Conservation (phyloP, 768 basidiomycete genomes). For the Coprinopsis cinerea region DNA sequence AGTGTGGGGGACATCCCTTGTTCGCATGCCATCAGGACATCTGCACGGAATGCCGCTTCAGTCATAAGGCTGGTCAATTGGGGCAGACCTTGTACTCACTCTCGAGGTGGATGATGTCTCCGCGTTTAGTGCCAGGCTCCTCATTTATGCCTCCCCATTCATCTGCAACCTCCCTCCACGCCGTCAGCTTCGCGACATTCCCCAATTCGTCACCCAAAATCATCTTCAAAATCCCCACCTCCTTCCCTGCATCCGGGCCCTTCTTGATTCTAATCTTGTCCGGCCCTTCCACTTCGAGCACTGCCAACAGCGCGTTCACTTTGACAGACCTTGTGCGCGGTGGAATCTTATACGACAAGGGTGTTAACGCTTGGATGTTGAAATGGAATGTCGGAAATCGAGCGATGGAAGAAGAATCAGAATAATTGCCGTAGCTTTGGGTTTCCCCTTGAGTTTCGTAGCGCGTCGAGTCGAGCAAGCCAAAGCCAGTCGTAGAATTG, state of each 20-base stretch:
- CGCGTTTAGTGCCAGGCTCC: constrained; percentile 47
- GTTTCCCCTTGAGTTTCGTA: constrained; percentile 18
- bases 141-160: constrained; percentile 52
- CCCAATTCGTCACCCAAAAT: constrained; percentile 72
- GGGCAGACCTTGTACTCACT: constrained; percentile 36
- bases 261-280: constrained; percentile 62
- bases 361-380: constrained; percentile 51
- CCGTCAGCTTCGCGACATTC: constrained; percentile 62
- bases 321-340: constrained; percentile 47
- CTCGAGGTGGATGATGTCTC: constrained; percentile 66
- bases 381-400: constrained; percentile 74
- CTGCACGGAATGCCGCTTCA: constrained; percentile 24
- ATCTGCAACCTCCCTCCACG: constrained; percentile 75
- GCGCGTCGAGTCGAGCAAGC: constrained; percentile 6
- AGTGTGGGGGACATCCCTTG: constrained; percentile 40
- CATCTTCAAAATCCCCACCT: constrained; percentile 62
- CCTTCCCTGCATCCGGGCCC: constrained; percentile 63
- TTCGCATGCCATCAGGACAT: constrained; percentile 47
- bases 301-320: constrained; percentile 55
- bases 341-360: constrained; percentile 40
- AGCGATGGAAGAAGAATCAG: constrained; percentile 65
- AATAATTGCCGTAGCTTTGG: constrained; percentile 52
- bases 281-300: constrained; percentile 74
- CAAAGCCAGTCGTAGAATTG: neutral
- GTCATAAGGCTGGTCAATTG: neutral